Conservation (phyloP, 257 asterid genomes). For the Primulina huaijiensis region DNA sequence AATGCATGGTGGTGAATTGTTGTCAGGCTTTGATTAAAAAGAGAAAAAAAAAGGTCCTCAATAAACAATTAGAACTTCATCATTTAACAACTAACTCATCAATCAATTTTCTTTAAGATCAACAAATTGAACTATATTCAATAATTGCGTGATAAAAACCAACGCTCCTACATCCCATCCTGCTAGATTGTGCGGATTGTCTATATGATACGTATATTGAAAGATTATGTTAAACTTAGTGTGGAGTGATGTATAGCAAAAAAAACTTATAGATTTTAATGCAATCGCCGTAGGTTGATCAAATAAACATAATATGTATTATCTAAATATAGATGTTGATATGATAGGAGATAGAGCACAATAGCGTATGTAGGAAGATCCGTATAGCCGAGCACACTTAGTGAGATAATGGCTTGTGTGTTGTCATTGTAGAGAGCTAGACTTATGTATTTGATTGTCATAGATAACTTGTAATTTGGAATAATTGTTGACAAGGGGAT, state of each 20-base stretch:
- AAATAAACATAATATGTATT: no score
- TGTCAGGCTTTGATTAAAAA: conserved; percentile 23
- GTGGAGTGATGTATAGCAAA: no score
- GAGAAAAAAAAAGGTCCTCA: conserved; percentile 16
- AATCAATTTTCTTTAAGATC: background rate
- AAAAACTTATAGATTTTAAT: no score
- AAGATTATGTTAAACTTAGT: no score
- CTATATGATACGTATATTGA: background rate
- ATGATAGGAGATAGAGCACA: no score
- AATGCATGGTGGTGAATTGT: background rate
- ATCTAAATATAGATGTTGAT: no score
- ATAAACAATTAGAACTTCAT: conserved; percentile 5
- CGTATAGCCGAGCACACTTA: no score
- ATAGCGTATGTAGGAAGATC: no score
- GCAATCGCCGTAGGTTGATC: background rate
- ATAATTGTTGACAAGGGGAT: no score
- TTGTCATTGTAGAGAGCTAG: no score
- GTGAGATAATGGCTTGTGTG: no score
- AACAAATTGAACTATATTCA: conserved; percentile 18
- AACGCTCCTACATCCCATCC: conserved; percentile 26
- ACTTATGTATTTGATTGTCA: background rate
- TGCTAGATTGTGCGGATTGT: background rate
- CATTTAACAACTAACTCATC: background rate
- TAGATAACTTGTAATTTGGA: no score
- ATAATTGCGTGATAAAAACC: conserved; percentile 29